These are phyloP conservation scores for Aspergillus alliaceus DNA, from an alignment of 2,329 filamentous ascomycete species.

Conservation along the genomic window DNA sequence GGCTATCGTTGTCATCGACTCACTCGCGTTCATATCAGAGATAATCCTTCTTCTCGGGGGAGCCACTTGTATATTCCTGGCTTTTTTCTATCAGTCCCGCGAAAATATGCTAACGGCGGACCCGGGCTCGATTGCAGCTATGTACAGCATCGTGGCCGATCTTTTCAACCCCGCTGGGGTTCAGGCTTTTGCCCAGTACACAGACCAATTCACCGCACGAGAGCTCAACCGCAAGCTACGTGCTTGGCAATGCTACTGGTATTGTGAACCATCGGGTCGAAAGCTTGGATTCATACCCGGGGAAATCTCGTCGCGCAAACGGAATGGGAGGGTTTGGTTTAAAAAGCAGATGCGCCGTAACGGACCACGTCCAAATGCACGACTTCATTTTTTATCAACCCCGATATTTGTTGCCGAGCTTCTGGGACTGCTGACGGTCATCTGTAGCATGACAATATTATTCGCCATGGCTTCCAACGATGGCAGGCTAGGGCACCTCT, in stretches of 20 bases:
- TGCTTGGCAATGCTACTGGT: neutral
- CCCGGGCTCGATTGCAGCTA: neutral
- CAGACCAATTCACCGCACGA: neutral
- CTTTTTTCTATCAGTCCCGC: neutral
- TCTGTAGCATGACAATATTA: neutral
- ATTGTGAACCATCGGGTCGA: neutral
- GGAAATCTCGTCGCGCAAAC: neutral
- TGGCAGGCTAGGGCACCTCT: neutral
- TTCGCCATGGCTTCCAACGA: neutral
- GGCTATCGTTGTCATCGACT: neutral
- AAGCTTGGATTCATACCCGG: neutral
- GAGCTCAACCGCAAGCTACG: neutral
- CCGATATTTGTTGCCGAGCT: neutral
- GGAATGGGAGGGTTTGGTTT: neutral
- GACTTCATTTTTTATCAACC: neutral
- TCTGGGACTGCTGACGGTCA: neutral
- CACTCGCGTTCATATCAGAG: neutral
- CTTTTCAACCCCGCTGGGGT: neutral
- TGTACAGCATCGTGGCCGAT: neutral
- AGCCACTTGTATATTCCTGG: neutral
- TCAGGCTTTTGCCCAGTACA: neutral
- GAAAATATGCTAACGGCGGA: neutral
- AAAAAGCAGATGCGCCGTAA: neutral
- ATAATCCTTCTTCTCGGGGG: neutral
- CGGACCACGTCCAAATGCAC: neutral